A percentile compares a stretch with the other conserved stretches of the same genome.
These are phyloP conservation scores for Echinosophora koreensis DNA, from an alignment of 306 rosid genomes.

Conservation along the genomic window DNA sequence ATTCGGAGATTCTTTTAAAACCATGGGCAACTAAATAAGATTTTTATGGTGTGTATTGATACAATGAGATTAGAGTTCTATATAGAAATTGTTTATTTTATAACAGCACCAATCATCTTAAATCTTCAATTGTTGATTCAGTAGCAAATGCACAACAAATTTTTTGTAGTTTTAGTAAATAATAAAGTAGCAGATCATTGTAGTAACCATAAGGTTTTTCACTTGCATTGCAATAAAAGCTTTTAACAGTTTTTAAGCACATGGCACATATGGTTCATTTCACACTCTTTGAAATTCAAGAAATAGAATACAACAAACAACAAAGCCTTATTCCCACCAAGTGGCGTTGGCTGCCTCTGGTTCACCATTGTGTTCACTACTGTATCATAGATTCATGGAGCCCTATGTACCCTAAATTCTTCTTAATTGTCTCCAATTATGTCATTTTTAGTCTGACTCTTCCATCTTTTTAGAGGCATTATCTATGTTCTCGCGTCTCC, in stretches of 20 bases:
- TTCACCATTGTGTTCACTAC: neutral
- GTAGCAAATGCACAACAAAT: neutral
- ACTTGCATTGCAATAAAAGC: neutral
- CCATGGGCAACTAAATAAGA: neutral
- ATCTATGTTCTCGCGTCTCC: neutral
- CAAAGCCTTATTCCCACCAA: neutral
- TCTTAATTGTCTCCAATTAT: neutral
- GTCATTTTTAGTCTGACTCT: neutral
- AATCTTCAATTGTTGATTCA: conserved; percentile 3
- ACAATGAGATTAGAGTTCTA: neutral
- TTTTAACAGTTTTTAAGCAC: neutral
- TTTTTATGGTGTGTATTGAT: neutral
- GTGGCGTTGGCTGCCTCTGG: neutral
- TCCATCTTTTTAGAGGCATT: neutral
- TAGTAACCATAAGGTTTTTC: neutral
- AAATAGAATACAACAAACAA: neutral
- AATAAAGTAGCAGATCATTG: neutral
- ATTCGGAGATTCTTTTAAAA: neutral
- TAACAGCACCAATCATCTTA: neutral
- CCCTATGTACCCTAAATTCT: neutral
- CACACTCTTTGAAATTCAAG: neutral
- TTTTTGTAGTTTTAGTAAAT: neutral
- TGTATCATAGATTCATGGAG: conserved; percentile 1
- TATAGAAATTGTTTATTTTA: neutral
- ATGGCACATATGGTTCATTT: neutral